Evolutionary conservation across 768 basidiomycete genomes (phyloP).

Genomic region (Mycena rosella): DNA sequence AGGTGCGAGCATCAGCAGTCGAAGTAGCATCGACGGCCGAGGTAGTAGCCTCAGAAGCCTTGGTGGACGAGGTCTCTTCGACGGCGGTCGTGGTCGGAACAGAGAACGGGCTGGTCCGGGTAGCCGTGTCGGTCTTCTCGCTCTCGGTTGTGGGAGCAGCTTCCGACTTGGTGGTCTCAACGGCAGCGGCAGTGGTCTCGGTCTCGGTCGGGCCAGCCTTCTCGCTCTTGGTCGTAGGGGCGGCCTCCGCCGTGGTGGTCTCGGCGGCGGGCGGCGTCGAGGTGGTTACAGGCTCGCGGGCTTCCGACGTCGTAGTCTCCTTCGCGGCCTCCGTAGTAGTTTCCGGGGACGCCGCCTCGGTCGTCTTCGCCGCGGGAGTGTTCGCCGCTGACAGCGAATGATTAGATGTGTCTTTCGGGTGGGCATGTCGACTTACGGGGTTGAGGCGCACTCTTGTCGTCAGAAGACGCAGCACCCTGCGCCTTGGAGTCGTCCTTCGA

Average conservation of each 20-base stretch:
- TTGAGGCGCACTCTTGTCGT: not conserved
- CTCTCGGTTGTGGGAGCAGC: not conserved
- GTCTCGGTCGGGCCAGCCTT: not conserved
- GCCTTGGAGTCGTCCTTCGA: slow-evolving; percentile 16
- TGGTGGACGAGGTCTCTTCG: not conserved
- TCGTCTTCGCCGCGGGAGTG: not conserved
- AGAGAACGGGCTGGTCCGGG: slow-evolving; percentile 8
- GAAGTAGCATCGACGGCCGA: not conserved
- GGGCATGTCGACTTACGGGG: not conserved
- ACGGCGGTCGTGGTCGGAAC: slow-evolving; percentile 5
- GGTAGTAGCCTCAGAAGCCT: not conserved
- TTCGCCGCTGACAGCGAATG: slow-evolving; percentile 1
- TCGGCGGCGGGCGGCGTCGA: not conserved
- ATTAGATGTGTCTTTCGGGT: not conserved
- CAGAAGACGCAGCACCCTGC: not conserved
- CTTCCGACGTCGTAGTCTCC: not conserved
- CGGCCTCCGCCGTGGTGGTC: not conserved
- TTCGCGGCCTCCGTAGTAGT: not conserved
- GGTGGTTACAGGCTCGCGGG: slow-evolving; percentile 7
- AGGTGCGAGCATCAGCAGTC: not conserved
- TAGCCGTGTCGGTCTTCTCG: not conserved
- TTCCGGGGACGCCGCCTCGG: not conserved
- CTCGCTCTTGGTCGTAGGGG: not conserved
- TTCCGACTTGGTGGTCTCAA: too few species aligned
- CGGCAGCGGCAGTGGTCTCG: not conserved